Evolutionary conservation across 257 asterid genomes (phyloP), one percentile per base, ranked within the genome.

Genomic region (Fraxinus anomala): DNA sequence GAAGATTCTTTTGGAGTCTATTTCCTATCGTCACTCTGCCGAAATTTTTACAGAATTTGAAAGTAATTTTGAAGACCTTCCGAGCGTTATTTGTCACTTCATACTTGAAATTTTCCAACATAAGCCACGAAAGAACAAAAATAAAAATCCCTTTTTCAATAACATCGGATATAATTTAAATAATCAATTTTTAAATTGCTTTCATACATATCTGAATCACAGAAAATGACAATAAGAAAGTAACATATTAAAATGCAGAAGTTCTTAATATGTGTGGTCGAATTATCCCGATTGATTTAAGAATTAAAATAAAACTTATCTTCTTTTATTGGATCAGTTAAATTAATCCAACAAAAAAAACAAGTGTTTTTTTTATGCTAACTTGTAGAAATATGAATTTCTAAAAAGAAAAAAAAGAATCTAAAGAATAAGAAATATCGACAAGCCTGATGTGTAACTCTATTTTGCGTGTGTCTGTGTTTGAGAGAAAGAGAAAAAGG

Each of bases 121-220:
- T 26, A 70, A 56, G 13, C 34, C 28, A 33, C 17, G 56, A 34
- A n/a, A 54, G 14, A 44, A 49, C 76, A 59, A 76, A 81, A 75
- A 40, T n/a, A 54, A 54, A 51, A 54, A 54, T 4, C 3, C n/a
- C 4, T 47, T 54, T 54, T n/a, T 54, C 7, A 17, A 54, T 54
- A 54, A 6, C n/a, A 19, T 19, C 1, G 3, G 26, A 19, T 54
- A 54, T 19, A 54, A 54, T 42, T 42, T 42, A 54, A 19, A 54
- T 17, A 82, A 80, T 81, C 80, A 81, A 77, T 77, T 74, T 70
- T 66, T 30, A 8, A 54, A 61, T 71, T 17, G n/a, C 26, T 51
- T 51, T 51, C 7, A 4, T 14, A 19, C 5, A 31, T 31, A 31
- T 31, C 61, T 4, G 12, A 9, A 7, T 23, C 23, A 34, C 9